Base-by-base conservation (phyloP, 2,329 filamentous ascomycete species). In the Diaporthe destruens region DNA sequence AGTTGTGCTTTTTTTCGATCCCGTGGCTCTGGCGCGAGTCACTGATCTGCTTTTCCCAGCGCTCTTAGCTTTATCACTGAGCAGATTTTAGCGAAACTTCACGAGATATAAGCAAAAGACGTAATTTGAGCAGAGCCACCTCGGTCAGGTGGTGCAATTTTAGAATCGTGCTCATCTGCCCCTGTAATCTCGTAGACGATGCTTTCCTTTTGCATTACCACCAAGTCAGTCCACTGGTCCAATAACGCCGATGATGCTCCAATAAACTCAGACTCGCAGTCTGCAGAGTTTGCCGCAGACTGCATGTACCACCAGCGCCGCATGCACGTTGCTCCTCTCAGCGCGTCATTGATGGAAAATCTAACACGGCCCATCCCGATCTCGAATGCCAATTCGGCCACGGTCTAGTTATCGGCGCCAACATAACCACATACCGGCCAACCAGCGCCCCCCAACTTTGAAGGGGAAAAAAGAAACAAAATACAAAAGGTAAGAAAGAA, bases 341-440 rank as follows among this genome's bases (percentile, higher is more conserved):
- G 61, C 42, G 61, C 47, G 47, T 66, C 47, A 66, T 66, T 53
- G 61, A 53, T 66, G 47, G 61, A 66, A 66, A 66, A 25, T 6
- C 47, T 9, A 39, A 29, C 12, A 18, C 44, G 8, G n/a, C 32
- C 29, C 61, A 12, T 66, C 32, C 61, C 32, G 29, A 25, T 20
- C n/a, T 29, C 16, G 56, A 5, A 44, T 56, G 32, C 25, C 57
- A 11, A 47, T 12, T 44, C 8, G 36, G 36, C 29, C 29, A 36
- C 44, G n/a, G 20, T 49, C 2, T 32, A 20, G 23, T 47, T 1
- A 29, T 3, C 25, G 25, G 29, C 59, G 20, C 29, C 29, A n/a
- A n/a, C 18, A 47, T 39, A 14, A 14, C 11, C 29, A 29, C 29
- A 25, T 51, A 14, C n/a, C 61, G 36, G n/a, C 32, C 55, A 39